Evolutionary conservation across 2,329 filamentous ascomycete genomes (phyloP).

Genomic region (Colletotrichum abscissum): DNA sequence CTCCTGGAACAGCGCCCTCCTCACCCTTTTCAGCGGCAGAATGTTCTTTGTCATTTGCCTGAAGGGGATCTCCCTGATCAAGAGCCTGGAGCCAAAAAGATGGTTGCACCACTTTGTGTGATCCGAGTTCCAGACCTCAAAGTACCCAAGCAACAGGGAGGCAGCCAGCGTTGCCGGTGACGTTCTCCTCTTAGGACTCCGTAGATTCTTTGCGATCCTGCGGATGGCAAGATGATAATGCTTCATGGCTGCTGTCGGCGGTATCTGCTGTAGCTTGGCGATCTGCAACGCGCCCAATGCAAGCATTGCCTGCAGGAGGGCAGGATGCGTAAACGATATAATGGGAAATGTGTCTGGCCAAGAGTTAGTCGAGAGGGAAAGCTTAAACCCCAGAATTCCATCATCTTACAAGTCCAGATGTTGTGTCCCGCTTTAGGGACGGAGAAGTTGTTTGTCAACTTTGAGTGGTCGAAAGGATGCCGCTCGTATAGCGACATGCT

Average conservation of each 20-base stretch:
- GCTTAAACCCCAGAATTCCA: background rate
- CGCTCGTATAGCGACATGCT: slow-evolving; percentile 90
- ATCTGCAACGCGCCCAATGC: slow-evolving; percentile 90
- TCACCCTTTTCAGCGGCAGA: slow-evolving; percentile 67
- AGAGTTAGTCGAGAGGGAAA: slow-evolving; percentile 27
- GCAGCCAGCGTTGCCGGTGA: slow-evolving; percentile 88
- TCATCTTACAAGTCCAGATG: slow-evolving; percentile 70
- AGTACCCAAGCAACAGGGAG: slow-evolving; percentile 87
- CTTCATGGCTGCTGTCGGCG: slow-evolving; percentile 84
- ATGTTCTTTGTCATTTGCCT: slow-evolving; percentile 77
- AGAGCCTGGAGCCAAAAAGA: slow-evolving; percentile 82
- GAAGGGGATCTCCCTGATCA: slow-evolving; percentile 86
- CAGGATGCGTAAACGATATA: slow-evolving; percentile 85
- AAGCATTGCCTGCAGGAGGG: slow-evolving; percentile 89
- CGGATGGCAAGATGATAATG: slow-evolving; percentile 92
- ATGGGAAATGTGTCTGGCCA: slow-evolving; percentile 79
- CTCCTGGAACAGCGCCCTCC: slow-evolving; percentile 50
- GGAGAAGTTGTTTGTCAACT: slow-evolving; percentile 70
- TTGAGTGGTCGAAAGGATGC: slow-evolving; percentile 77
- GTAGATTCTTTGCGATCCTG: slow-evolving; percentile 80
- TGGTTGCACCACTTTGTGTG: slow-evolving; percentile 97
- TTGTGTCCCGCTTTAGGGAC: slow-evolving; percentile 73
- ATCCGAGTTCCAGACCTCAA: slow-evolving; percentile 94
- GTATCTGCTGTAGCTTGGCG: slow-evolving; percentile 79
- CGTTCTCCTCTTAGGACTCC: slow-evolving; percentile 73